A percentile compares a stretch with the other conserved stretches of the same genome.
These are phyloP conservation scores for Yamadazyma membranifaciens DNA, from an alignment of 1,139 yeast species.

Conservation along the genomic window DNA sequence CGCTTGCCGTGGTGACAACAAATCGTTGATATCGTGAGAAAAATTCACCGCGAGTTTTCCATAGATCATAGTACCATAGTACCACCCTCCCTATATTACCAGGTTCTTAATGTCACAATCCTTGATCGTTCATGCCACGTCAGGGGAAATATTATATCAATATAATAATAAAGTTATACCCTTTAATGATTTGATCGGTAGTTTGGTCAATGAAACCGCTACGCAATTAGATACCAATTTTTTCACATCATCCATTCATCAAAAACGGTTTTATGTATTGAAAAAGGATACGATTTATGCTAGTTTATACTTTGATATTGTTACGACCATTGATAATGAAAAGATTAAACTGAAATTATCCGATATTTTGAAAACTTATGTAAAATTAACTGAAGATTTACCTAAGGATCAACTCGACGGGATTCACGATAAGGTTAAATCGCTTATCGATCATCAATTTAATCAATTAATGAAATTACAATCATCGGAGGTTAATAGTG, in stretches of 20 bases:
- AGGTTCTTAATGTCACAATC: constrained; percentile 39
- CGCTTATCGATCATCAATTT: constrained; percentile 41
- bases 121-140: constrained; percentile 35
- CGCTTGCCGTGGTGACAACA: constrained; percentile 2
- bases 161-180: constrained; percentile 37
- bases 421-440: constrained; percentile 23
- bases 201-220: constrained; percentile 38
- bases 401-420: constrained; percentile 18
- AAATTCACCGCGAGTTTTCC: background rate
- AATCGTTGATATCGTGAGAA: background rate
- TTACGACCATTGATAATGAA: constrained; percentile 42
- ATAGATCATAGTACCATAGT: too few relatives aligned
- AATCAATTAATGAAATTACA: constrained; percentile 36
- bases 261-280: constrained; percentile 37
- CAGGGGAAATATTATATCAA: constrained; percentile 40
- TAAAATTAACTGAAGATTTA: constrained; percentile 27
- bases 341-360: constrained; percentile 33
- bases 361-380: constrained; percentile 36
- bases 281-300: constrained; percentile 30
- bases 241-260: constrained; percentile 30
- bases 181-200: constrained; percentile 40
- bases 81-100: too few relatives aligned
- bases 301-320: constrained; percentile 41
- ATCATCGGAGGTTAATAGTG: constrained; percentile 1
- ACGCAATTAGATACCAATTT: constrained; percentile 35